phyloP scores from a whole-genome alignment of 2,329 filamentous ascomycete species.

The Aureobasidium sp. region DNA sequence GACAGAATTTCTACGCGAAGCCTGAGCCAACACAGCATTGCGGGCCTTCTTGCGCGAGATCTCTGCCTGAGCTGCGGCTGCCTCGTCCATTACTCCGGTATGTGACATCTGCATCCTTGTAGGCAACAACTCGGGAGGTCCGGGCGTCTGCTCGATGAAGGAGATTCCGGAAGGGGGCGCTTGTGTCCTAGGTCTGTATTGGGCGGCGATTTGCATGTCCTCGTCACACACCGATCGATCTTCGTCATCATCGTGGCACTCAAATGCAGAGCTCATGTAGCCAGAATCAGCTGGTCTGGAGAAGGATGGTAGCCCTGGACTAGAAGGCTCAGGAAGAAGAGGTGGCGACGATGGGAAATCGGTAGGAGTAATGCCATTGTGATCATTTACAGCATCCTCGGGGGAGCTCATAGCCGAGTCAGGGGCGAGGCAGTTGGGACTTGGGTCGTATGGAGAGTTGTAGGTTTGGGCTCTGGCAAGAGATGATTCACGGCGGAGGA shows the following conservation, averaged over 20 bases:
- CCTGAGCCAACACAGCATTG: constrained; percentile 13
- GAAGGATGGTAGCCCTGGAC: constrained; percentile 53
- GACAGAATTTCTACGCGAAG: constrained; percentile 26
- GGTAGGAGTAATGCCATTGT: constrained; percentile 36
- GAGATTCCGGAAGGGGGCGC: constrained; percentile 19
- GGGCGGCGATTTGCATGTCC: constrained; percentile 26
- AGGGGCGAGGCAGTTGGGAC: constrained; percentile 16
- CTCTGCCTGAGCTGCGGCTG: constrained; percentile 6
- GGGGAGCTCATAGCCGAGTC: constrained; percentile 36
- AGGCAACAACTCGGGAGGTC: constrained; percentile 34
- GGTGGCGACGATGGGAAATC: constrained; percentile 89
- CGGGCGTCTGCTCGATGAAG: constrained; percentile 28
- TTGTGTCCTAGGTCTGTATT: constrained; percentile 21
- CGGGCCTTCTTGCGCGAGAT: constrained; percentile 12
- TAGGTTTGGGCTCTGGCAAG: constrained; percentile 13
- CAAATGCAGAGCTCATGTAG: constrained; percentile 70
- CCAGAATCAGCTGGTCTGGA: constrained; percentile 53
- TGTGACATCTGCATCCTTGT: constrained; percentile 17
- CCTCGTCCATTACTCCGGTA: background rate
- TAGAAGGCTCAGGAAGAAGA: constrained; percentile 68
- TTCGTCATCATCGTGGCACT: constrained; percentile 53
- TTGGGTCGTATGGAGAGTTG: constrained; percentile 13
- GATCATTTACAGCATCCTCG: constrained; percentile 41
- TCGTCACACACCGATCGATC: constrained; percentile 28
- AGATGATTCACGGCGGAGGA: constrained; percentile 15